These are phyloP conservation scores for Papiliotrema flavescens DNA, from an alignment of 1,284 basidiomycete species.

Conservation along the genomic window DNA sequence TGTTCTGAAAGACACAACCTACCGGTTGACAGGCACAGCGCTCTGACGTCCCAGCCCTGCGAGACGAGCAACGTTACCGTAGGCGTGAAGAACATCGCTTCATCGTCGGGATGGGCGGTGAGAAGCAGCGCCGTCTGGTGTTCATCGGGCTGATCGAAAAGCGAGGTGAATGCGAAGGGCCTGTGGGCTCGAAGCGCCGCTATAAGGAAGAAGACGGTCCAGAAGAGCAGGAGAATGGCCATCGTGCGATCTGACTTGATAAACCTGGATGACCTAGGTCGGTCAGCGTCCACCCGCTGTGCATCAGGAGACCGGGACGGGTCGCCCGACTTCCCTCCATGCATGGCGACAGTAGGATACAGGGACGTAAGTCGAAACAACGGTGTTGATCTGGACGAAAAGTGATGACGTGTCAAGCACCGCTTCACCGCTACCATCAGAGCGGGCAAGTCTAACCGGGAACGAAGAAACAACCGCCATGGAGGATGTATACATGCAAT, in stretches of 20 bases:
- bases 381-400: too few species aligned
- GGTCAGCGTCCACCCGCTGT: too few species aligned
- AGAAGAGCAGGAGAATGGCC: background rate
- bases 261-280: too few species aligned
- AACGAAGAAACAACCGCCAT: too few species aligned
- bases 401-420: too few species aligned
- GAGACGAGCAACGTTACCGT: constrained; percentile 33
- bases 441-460: too few species aligned
- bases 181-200: background rate
- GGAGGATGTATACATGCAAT: too few species aligned
- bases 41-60: constrained; percentile 41
- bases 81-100: constrained; percentile 70
- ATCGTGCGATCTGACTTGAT: background rate
- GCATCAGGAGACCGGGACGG: too few species aligned
- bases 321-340: too few species aligned
- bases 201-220: background rate
- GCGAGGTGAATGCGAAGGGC: background rate
- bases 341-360: too few species aligned
- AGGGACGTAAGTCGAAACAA: too few species aligned
- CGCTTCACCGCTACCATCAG: too few species aligned
- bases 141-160: background rate
- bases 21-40: constrained; percentile 53
- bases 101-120: constrained; percentile 57
- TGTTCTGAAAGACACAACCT: background rate
- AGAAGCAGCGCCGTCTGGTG: constrained; percentile 47